Evolutionary conservation across 306 rosid genomes (phyloP), one percentile per base, ranked within the genome.

Genomic region (Benincasa hispida): DNA sequence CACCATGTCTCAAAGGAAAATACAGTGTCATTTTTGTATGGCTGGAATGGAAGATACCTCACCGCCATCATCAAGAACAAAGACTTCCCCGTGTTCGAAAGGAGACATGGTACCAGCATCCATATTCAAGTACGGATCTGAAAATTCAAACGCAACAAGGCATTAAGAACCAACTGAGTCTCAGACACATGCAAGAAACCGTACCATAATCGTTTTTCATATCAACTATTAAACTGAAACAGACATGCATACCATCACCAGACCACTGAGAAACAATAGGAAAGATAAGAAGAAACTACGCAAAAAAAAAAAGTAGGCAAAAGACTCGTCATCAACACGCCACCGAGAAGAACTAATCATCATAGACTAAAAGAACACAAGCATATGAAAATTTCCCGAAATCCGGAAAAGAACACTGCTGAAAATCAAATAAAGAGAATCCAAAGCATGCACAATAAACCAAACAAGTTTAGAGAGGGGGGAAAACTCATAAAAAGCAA

Each of bases 31-130:
- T 51, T 51, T 30, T 30, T 53, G 75, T 15, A 53, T 8, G 28
- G 12, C 12, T 6, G 47, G 55, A 70, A 78, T 54, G 57, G 77
- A 42, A 2, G 68, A 65, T 83, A 90, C 91, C 99, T 95, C 99
- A 59, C 99, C 99, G 8, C 99, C 97, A 74, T 95, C 99, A 76
- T 95, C 99, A 79, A 95, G 98, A 80, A 95, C 99, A 77, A 95
- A 95, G 79, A 95, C 99, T 80, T 95, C 98, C 30, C 99, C 99
- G n/a, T 95, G 99, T 66, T 95, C 99, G 78, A 95, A 95, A 22
- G 99, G 99, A 86, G 99, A 95, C 99, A 95, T 92, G 81, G 99
- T 95, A n/a, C 99, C 99, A 9, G 99, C 98, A 82, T 95, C 99
- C 8, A 91, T 95, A 60, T 95, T 95, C 90, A 95, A 84, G 86